Base-by-base conservation (phyloP, 257 asterid genomes). In the Salvia rosmarinus region DNA sequence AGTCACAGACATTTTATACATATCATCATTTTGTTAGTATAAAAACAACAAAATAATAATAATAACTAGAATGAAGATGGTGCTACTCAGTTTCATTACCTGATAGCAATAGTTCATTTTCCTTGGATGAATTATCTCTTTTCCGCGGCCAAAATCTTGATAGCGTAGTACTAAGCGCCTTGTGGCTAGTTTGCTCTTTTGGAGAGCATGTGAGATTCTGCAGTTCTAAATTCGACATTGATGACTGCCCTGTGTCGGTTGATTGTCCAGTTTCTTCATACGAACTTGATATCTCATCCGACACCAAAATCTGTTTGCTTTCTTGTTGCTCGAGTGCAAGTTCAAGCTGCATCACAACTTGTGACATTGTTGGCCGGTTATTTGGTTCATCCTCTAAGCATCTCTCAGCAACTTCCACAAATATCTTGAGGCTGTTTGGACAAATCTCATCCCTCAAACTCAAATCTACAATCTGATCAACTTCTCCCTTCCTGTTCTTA, bases 311-410 rank as follows among this genome's bases (percentile, higher is more conserved):
- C 39, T 20, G 67, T 58, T 66, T 69, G 52, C n/a, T 72, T 51
- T 34, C 90, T 28, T 76, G 84, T 67, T 68, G 84, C 61, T 80
- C 79, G 47, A 80, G 67, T 28, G 79, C 77, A 25, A 39, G 2
- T 72, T 80, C 82, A 62, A 80, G 82, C 52, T 80, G 81, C 5
- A 32, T 62, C 54, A 85, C 82, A 43, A 85, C 81, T 72, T 82
- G 85, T 34, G 83, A 78, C 91, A 88, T 88, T 9, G 84, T 47
- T 52, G 91, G 95, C 35, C 88, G 81, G 64, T 79, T 79, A 49
- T 73, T 82, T 16, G 91, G 89, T 39, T 73, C 82, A 16, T 79
- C 81, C 17, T 40, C 37, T 70, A 85, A 69, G 79, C 95, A 85
- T 72, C 78, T 82, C 25, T 64, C 76, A 0, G 81, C 83, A 51